phyloP scores from a whole-genome alignment of 139 green algal species.

The Chlorella sp. region DNA sequence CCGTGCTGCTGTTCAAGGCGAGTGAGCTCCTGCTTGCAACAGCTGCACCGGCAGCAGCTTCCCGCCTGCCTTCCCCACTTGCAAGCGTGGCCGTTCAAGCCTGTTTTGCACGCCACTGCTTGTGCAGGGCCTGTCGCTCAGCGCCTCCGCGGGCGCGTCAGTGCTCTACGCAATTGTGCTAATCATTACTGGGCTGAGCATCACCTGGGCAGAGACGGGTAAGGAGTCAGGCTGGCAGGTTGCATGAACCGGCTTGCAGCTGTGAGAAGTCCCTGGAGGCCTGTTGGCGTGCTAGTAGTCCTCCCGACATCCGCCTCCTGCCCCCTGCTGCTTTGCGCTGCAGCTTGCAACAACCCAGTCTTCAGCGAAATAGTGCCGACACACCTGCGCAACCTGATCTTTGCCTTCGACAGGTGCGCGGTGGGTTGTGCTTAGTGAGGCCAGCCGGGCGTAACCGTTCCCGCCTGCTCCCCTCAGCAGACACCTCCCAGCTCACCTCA shows the following conservation, averaged over 20 bases:
- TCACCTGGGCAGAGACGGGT: slow-evolving; percentile 49
- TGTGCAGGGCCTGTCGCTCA: slow-evolving; percentile 14
- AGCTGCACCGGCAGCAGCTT: neutral
- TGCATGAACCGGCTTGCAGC: no score
- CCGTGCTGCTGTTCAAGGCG: slow-evolving; percentile 33
- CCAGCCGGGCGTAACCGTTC: no score
- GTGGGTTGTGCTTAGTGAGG: no score
- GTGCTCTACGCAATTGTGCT: slow-evolving; percentile 45
- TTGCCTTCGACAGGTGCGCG: slow-evolving; percentile 19
- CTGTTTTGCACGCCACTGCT: neutral
- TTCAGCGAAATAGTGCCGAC: slow-evolving; percentile 66
- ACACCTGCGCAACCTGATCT: slow-evolving; percentile 68
- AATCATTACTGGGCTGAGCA: slow-evolving; percentile 48
- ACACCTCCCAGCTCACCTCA: no score
- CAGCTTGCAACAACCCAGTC: slow-evolving; percentile 75
- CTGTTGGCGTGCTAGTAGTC: no score
- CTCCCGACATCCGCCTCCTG: no score
- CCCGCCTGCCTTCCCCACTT: neutral
- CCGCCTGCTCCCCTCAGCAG: no score
- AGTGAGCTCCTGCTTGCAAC: neutral
- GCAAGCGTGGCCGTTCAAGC: neutral
- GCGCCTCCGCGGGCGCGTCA: neutral
- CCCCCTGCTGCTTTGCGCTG: no score
- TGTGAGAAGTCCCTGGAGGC: no score
- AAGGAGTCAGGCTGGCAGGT: no score